Evolutionary conservation across 805 yeast species (phyloP).

Genomic region (Starmera quercuum): DNA sequence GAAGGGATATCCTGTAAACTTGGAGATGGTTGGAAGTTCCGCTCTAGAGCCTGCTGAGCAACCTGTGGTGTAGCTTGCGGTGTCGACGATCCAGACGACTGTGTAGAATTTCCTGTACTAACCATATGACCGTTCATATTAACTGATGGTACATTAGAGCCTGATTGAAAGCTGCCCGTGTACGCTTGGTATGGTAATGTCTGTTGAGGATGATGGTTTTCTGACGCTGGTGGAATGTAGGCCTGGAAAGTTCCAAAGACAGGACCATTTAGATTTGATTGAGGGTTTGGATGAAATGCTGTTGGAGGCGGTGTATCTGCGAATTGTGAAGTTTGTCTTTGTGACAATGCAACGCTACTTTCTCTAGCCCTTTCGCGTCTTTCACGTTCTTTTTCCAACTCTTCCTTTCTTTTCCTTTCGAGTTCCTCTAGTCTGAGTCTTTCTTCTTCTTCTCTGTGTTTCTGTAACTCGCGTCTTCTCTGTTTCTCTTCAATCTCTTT

Average conservation of each 20-base stretch:
- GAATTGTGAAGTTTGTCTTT: too few relatives aligned
- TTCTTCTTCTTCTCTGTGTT: slow-evolving; percentile 11
- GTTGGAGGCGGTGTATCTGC: too few relatives aligned
- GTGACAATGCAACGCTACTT: too few relatives aligned
- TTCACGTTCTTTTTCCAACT: slow-evolving; percentile 15
- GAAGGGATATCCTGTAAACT: too few relatives aligned
- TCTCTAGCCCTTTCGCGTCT: slow-evolving; percentile 16
- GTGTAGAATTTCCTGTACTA: too few relatives aligned
- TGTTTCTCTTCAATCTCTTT: slow-evolving; percentile 14
- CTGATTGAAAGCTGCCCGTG: neutral
- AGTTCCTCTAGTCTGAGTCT: slow-evolving; percentile 10
- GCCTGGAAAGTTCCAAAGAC: neutral
- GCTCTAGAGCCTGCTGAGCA: too few relatives aligned
- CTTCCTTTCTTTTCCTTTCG: slow-evolving; percentile 11
- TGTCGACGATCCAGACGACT: too few relatives aligned
- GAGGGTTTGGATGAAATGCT: too few relatives aligned
- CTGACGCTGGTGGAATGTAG: neutral
- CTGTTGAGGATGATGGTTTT: neutral
- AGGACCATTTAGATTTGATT: neutral
- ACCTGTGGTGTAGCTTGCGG: too few relatives aligned
- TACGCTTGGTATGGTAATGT: neutral
- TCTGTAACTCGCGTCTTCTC: slow-evolving; percentile 15
- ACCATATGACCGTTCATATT: too few relatives aligned
- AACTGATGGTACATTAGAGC: too few relatives aligned
- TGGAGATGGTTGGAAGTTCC: too few relatives aligned